Evolutionary conservation across 2,329 filamentous ascomycete genomes (phyloP).

Genomic region (Scedosporium aurantiacum): DNA sequence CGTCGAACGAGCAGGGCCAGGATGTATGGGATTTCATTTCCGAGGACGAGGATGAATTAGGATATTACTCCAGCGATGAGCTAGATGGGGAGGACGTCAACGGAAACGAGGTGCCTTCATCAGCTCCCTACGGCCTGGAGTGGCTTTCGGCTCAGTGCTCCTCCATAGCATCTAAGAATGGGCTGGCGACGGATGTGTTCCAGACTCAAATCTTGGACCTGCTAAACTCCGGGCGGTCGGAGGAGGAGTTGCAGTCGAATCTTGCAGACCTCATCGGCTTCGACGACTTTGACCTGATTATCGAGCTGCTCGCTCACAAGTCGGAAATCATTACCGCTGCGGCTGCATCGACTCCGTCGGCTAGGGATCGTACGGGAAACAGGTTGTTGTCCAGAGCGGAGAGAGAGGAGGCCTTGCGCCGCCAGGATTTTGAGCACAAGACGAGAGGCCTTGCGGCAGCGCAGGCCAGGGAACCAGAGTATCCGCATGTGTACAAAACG

Average conservation of each 20-base stretch:
- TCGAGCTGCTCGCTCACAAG: conserved; percentile 74
- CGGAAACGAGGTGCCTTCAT: conserved; percentile 16
- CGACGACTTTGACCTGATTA: conserved; percentile 85
- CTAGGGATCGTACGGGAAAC: conserved; percentile 23
- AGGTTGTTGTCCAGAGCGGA: conserved; percentile 65
- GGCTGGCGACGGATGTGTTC: conserved; percentile 58
- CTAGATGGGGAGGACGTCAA: conserved; percentile 33
- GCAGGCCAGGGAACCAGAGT: conserved; percentile 62
- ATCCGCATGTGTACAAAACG: conserved; percentile 85
- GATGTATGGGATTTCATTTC: conserved; percentile 93
- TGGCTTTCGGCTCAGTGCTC: conserved; percentile 67
- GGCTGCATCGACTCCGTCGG: conserved; percentile 16
- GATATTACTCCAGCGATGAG: conserved; percentile 50
- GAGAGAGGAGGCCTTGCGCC: conserved; percentile 65
- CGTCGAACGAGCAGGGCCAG: conserved; percentile 52
- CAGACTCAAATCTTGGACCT: conserved; percentile 67
- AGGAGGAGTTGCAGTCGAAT: conserved; percentile 84
- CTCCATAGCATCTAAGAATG: conserved; percentile 54
- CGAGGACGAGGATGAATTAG: conserved; percentile 45
- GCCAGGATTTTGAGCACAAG: conserved; percentile 76
- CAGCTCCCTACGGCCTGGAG: conserved; percentile 37
- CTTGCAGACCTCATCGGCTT: conserved; percentile 87
- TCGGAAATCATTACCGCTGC: conserved; percentile 39
- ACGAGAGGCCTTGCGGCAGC: conserved; percentile 57
- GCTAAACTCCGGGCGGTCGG: conserved; percentile 53